Conservation (phyloP, 495 filamentous ascomycete species). For the Margaritispora aquatica region DNA sequence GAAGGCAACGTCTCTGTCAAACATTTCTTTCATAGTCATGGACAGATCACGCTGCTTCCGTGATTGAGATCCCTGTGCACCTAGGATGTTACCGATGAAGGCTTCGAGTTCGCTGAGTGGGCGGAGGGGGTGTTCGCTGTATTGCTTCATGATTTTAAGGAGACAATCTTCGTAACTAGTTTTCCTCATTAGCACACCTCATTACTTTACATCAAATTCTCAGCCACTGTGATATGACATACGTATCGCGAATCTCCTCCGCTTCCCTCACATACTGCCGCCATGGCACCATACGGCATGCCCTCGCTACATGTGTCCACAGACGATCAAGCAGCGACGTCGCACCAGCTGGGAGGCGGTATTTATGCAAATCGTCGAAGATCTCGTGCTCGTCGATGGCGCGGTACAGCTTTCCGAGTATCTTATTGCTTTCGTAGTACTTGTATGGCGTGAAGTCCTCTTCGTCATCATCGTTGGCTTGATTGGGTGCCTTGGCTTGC, state of each 20-base stretch:
- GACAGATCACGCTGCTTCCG: conserved; percentile 58
- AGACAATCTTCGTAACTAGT: background rate
- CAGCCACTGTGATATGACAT: background rate
- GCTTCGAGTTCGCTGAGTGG: conserved; percentile 68
- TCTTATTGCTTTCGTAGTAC: conserved; percentile 64
- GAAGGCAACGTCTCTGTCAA: conserved; percentile 28
- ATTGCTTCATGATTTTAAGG: conserved; percentile 44
- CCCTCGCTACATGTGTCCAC: background rate
- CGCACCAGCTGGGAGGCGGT: background rate
- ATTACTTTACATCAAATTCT: background rate
- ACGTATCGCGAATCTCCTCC: background rate
- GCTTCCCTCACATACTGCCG: background rate
- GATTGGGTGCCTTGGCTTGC: conserved; percentile 8
- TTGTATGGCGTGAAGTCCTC: conserved; percentile 35
- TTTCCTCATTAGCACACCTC: conserved; percentile 62
- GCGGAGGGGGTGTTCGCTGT: conserved; percentile 49
- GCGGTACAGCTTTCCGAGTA: conserved; percentile 68
- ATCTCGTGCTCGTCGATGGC: conserved; percentile 68
- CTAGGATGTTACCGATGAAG: conserved; percentile 67
- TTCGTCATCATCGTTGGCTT: conserved; percentile 50
- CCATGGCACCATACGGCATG: background rate
- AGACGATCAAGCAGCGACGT: background rate
- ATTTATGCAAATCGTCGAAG: conserved; percentile 40
- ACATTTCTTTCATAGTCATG: conserved; percentile 54
- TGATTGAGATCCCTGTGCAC: conserved; percentile 50